Evolutionary conservation across 305 asterid genomes (phyloP), one percentile per base, ranked within the genome.

Genomic region (Fraxinus paxiana): DNA sequence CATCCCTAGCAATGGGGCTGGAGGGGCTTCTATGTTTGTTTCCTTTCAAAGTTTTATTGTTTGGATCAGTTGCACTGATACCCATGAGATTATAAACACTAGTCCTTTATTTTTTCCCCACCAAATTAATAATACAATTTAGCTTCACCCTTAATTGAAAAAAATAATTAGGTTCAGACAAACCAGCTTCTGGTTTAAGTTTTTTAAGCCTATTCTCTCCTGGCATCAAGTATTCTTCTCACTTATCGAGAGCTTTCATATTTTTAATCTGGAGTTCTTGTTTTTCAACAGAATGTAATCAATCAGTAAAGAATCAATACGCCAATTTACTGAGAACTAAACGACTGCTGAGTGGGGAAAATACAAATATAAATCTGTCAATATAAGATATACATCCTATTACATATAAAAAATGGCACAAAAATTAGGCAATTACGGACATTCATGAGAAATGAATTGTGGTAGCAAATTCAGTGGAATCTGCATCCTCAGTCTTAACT

Each of bases 1-100:
- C 43, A 8, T 71, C 69, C 78, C 33, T 75, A 63, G 81, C 79
- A 17, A 48, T 33, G 34, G 35, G 81, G 28, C 80, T 35, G 35
- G 65, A 77, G 5, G 74, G 51, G 17, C 77, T 2, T 65, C 33
- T 67, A 26, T 67, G 20, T 67, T 67, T 65, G 15, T 67, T 67
- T 67, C 73, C 73, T 28, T 67, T 24, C 38, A 67, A 67, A 28
- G 5, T 63, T 63, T 28, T 28, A 33, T 26, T 26, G 18, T 67
- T 67, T 26, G 73, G 37, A 67, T 67, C 73, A 67, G 73, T 26
- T 28, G 37, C 15, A 12, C 3, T 10, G 15, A 28, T 26, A 15
- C 73, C 73, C 37, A 13, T 20, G 20, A 67, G 73, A 28, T 9
- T 65, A 28, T 12, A 26, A 26, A 26, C 35, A 67, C 37, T 5